Base-by-base conservation (phyloP, 2,329 filamentous ascomycete species). In the Aspergillus luchuensis region DNA sequence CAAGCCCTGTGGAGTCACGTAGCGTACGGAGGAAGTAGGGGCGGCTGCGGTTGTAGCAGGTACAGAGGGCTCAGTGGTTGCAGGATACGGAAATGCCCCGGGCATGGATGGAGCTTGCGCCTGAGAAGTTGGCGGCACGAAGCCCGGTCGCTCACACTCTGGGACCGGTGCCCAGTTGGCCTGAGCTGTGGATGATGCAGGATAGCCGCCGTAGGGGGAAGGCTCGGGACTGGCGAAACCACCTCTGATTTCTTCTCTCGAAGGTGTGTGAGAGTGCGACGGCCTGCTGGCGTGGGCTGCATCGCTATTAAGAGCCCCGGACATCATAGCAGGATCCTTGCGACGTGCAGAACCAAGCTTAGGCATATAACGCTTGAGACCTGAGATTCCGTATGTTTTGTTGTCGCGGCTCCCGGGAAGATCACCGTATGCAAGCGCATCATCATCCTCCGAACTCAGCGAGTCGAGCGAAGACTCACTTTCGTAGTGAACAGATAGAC, bases 61-160 rank as follows among this genome's bases (percentile, higher is more conserved):
- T 23, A 62, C 57, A 43, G 66, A 61, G 4, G 63, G 66, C 60
- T 70, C 70, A 1, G 51, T 65, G 15, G 72, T 68, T 38, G 53
- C 48, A 8, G 64, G 41, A 7, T 63, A 58, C 15, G 75, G 73
- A 48, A 74, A 76, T 4, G 71, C 73, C 5, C 70, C 71, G 1
- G 74, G 70, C 64, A 75, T 75, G 21, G 66, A 60, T 25, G 63
- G 63, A 6, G 52, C 28, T 6, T 63, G 67, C 19, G 65, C 64
- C 43, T 73, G 72, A 19, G 74, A 72, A 1, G 69, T 67, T 11
- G 77, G 76, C 33, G 78, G 76, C n/a, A 79, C 72, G 59, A 75
- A 80, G 1, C 75, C 77, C 13, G 77, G 76, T 23, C 73, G 73
- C 65, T 78, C 75, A 53, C 75, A 75, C 55, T 76, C 76, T 2